Percentiles rank a stretch among this genome's conserved stretches.
These are phyloP conservation scores for Melanomma pulvis-pyrius DNA, from an alignment of 495 filamentous ascomycete genomes.

Conservation along the genomic window DNA sequence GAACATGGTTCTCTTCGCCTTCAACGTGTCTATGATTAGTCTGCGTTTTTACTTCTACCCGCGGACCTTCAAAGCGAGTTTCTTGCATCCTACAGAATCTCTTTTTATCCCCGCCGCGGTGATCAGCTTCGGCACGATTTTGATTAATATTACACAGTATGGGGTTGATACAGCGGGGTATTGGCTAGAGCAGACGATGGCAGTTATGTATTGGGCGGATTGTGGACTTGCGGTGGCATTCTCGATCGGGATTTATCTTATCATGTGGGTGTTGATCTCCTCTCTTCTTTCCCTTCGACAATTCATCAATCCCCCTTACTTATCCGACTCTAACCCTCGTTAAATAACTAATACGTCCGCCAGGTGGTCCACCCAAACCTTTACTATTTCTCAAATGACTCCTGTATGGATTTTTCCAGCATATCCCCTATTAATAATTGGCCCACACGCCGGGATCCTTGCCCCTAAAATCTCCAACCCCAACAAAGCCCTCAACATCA, in stretches of 20 bases:
- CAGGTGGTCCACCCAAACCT: constrained; percentile 71
- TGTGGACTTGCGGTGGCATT: constrained; percentile 63
- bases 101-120: constrained; percentile 77
- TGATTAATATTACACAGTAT: constrained; percentile 81
- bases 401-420: constrained; percentile 92
- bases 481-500: constrained; percentile 60
- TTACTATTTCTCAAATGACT: constrained; percentile 86
- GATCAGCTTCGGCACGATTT: constrained; percentile 71
- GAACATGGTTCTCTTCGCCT: constrained; percentile 71
- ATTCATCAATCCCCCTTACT: not conserved
- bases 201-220: constrained; percentile 75
- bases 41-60: constrained; percentile 72
- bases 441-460: constrained; percentile 72
- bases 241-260: constrained; percentile 71
- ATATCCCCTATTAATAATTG: constrained; percentile 80
- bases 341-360: not conserved
- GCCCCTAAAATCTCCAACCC: constrained; percentile 50
- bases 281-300: not conserved
- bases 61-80: constrained; percentile 70
- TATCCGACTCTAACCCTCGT: too few species aligned
- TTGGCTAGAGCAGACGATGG: constrained; percentile 68
- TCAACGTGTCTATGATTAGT: constrained; percentile 68
- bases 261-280: constrained; percentile 55
- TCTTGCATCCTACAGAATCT: constrained; percentile 77
- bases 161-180: constrained; percentile 63